Conservation (phyloP, 371 early-diverging fungal species). For the Mucor mucedo region DNA sequence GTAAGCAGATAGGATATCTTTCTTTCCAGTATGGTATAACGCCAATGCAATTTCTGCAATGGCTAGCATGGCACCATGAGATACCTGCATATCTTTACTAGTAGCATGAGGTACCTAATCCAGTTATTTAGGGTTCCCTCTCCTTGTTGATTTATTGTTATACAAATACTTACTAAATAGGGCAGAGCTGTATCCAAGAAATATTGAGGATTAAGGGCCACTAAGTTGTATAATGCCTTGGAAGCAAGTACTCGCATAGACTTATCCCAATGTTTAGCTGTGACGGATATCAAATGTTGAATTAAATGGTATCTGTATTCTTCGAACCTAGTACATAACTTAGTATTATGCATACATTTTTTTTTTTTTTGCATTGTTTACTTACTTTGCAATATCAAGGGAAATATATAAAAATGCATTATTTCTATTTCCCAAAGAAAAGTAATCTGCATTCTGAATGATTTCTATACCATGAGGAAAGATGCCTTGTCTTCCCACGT, state of each 20-base stretch:
- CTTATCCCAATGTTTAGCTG: slow-evolving; percentile 88
- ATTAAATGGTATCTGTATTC: slow-evolving; percentile 79
- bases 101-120: slow-evolving; percentile 61
- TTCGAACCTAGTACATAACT: slow-evolving; percentile 58
- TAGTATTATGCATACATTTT: background rate
- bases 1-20: slow-evolving; percentile 8
- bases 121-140: background rate
- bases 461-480: slow-evolving; percentile 95
- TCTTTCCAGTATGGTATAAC: slow-evolving; percentile 34
- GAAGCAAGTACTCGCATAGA: slow-evolving; percentile 79
- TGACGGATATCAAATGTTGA: slow-evolving; percentile 67
- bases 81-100: slow-evolving; percentile 66
- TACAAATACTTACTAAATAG: slow-evolving; percentile 33
- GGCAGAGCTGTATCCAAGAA: slow-evolving; percentile 58
- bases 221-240: slow-evolving; percentile 68
- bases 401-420: slow-evolving; percentile 74
- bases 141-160: background rate
- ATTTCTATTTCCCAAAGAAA: slow-evolving; percentile 83
- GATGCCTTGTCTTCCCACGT: slow-evolving; percentile 91
- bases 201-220: slow-evolving; percentile 60
- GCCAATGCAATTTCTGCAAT: slow-evolving; percentile 74
- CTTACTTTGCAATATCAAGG: slow-evolving; percentile 74
- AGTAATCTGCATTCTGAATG: slow-evolving; percentile 90
- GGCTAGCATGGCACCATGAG: slow-evolving; percentile 82
- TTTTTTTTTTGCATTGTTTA: slow-evolving; percentile 1